phyloP scores from a whole-genome alignment of 2,329 filamentous ascomycete species.

The Bipolaris sorokiniana region DNA sequence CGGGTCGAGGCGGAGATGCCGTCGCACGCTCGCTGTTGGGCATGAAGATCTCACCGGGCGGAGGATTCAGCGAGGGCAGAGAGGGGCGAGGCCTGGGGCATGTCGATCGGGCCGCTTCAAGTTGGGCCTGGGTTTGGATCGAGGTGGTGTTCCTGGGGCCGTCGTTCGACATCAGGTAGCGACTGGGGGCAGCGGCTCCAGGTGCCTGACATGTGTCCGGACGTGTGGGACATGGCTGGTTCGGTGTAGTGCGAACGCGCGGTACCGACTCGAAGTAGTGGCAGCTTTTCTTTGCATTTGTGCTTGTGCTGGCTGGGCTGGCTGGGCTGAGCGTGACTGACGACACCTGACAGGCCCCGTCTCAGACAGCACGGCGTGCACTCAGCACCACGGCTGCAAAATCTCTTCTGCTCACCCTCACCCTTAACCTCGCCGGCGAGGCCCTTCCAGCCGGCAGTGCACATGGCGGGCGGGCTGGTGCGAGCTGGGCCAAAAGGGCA shows the following conservation, averaged over 20 bases:
- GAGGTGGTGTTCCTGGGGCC: constrained; percentile 13
- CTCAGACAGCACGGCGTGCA: neutral
- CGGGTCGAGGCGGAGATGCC: constrained; percentile 28
- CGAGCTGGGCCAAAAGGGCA: constrained; percentile 18
- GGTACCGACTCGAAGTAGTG: neutral
- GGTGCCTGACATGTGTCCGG: constrained; percentile 4
- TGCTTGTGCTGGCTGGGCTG: neutral
- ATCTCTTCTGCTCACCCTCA: neutral
- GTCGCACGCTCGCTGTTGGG: constrained; percentile 17
- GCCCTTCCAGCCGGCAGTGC: neutral
- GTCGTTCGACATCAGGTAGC: constrained; percentile 22
- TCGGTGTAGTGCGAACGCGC: neutral
- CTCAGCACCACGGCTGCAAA: neutral
- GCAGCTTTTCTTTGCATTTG: neutral
- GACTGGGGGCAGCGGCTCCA: constrained; percentile 15
- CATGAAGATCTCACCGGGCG: constrained; percentile 14
- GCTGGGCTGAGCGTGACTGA: constrained; percentile 9
- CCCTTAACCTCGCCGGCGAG: neutral
- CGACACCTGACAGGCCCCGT: constrained; percentile 13
- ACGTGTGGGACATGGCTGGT: constrained; percentile 1
- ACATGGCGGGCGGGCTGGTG: constrained; percentile 7
- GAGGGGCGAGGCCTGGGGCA: constrained; percentile 21
- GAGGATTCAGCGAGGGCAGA: constrained; percentile 11
- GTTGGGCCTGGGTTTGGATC: constrained; percentile 8
- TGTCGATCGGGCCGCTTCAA: constrained; percentile 19